A percentile compares a stretch with the other conserved stretches of the same genome.
Evolutionary conservation across 306 rosid species (phyloP).

Genomic region (Quercus dentata): DNA sequence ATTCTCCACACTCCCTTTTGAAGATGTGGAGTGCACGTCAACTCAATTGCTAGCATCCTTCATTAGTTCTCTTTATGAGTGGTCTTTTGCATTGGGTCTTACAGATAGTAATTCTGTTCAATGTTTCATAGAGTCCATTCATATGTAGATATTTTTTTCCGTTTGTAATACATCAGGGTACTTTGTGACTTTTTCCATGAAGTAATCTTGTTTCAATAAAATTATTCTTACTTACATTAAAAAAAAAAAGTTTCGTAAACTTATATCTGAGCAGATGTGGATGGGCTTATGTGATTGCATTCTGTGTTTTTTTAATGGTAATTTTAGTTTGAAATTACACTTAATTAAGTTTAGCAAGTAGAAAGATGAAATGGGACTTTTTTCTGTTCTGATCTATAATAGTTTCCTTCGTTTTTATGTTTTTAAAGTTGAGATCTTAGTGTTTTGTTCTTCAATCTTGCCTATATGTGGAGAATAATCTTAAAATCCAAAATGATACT

Average conservation of each 20-base stretch:
- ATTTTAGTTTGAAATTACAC: background rate
- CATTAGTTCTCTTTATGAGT: no score
- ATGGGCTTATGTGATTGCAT: background rate
- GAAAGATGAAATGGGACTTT: background rate
- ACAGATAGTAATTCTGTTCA: no score
- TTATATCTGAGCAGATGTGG: background rate
- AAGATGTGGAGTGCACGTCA: no score
- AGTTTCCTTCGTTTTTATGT: background rate
- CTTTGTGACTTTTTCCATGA: no score
- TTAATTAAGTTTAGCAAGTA: background rate
- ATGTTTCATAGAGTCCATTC: no score
- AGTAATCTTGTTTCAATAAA: no score
- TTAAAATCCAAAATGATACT: background rate
- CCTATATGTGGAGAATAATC: background rate
- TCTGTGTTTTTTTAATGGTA: background rate
- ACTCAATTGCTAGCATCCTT: no score
- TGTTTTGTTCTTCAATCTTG: background rate
- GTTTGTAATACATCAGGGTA: no score
- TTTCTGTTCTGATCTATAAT: background rate
- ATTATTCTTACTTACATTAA: no score
- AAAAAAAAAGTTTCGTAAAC: no score
- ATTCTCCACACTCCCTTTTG: background rate
- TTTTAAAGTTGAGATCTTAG: background rate
- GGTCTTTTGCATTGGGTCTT: no score
- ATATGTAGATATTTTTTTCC: no score